Conservation (phyloP, 2,329 filamentous ascomycete species). For the Xylaria sp. region DNA sequence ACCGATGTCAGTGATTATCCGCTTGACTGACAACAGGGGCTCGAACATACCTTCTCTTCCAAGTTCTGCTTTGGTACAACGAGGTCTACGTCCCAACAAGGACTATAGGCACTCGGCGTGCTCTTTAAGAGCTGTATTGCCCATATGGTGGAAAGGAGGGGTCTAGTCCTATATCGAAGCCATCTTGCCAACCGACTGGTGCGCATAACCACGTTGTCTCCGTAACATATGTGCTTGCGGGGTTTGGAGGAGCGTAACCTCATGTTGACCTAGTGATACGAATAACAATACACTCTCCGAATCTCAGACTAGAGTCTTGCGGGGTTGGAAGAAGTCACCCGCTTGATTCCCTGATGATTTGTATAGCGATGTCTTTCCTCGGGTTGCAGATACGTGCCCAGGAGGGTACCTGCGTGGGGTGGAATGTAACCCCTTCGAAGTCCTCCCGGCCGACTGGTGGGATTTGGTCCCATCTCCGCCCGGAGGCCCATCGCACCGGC, state of each 20-base stretch:
- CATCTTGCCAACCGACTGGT: conserved; percentile 7
- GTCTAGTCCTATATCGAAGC: not conserved
- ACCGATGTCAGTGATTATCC: not conserved
- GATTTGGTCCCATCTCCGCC: conserved; percentile 5
- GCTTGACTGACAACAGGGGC: not conserved
- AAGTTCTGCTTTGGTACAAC: not conserved
- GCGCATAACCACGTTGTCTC: not conserved
- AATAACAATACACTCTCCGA: not conserved
- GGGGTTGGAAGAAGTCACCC: not conserved
- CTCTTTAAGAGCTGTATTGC: not conserved
- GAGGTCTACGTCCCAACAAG: not conserved
- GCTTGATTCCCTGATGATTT: too few relatives aligned
- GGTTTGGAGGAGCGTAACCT: not conserved
- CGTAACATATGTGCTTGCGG: not conserved
- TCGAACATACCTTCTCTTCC: not conserved
- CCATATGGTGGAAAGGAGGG: conserved; percentile 4
- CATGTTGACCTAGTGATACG: not conserved
- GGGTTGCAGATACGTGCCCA: not conserved
- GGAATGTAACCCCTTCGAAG: conserved; percentile 4
- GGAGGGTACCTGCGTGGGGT: conserved; percentile 4
- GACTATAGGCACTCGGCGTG: not conserved
- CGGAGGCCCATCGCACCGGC: not conserved
- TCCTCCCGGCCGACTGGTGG: conserved; percentile 21
- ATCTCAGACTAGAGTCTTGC: not conserved
- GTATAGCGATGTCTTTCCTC: too few relatives aligned